phyloP scores from a whole-genome alignment of 495 filamentous ascomycete species.

The Penicillium roqueforti region DNA sequence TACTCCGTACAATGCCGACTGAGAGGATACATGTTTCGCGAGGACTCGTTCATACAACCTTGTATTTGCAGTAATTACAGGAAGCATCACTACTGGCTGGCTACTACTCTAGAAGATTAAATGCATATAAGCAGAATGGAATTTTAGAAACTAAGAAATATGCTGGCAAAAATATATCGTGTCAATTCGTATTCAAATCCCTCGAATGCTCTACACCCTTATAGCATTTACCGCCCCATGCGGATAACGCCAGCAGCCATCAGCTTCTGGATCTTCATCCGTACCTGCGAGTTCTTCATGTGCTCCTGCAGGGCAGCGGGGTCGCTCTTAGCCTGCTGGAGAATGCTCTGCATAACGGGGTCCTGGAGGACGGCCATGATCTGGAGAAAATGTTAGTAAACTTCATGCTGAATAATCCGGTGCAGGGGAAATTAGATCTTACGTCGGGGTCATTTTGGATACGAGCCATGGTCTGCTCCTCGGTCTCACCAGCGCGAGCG shows the following conservation, averaged over 20 bases:
- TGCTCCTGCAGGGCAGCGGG: constrained; percentile 90
- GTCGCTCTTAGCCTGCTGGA: constrained; percentile 92
- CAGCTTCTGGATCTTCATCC: constrained; percentile 84
- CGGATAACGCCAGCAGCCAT: constrained; percentile 90
- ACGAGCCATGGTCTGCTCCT: constrained; percentile 91
- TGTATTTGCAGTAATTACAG: neutral
- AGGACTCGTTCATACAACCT: too few species aligned
- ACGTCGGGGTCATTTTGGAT: constrained; percentile 92
- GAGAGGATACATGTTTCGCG: neutral
- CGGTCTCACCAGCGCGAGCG: constrained; percentile 87
- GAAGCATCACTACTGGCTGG: neutral
- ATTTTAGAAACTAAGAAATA: constrained; percentile 6
- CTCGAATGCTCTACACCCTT: constrained; percentile 1
- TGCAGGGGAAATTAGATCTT: constrained; percentile 26
- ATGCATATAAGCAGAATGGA: constrained; percentile 2
- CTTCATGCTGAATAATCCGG: too few species aligned
- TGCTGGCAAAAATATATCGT: constrained; percentile 16
- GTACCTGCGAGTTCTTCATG: constrained; percentile 85
- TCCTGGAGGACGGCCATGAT: constrained; percentile 90
- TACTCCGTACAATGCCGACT: neutral
- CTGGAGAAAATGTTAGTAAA: constrained; percentile 45
- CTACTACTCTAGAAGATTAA: neutral
- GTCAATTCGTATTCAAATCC: constrained; percentile 9
- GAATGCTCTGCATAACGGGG: constrained; percentile 95
- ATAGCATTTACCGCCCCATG: constrained; percentile 53